Evolutionary conservation across 352 stramenopile genomes (phyloP), one percentile per base, ranked within the genome.

Genomic region (Globisporangium alternatum): DNA sequence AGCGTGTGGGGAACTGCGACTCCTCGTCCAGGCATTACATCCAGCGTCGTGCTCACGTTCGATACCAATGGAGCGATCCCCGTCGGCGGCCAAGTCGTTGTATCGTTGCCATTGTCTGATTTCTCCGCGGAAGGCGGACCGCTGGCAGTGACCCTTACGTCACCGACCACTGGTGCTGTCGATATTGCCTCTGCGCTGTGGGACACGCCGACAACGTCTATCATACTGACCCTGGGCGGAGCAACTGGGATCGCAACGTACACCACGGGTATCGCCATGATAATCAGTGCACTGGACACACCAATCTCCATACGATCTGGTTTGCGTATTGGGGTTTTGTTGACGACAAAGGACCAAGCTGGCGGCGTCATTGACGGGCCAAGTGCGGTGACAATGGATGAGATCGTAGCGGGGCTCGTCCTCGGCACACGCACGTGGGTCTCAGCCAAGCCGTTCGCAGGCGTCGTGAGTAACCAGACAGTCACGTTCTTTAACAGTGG

Each of bases 331-430:
- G 45, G 65, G 13, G 75, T 67, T 3, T 68, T 67, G 1, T 41
- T 88, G 15, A 74, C 72, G 21, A 90, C 78, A 12, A 77, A 74
- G 13, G 79, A 90, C 54, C 25, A 68, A 8, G 37, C 56, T 28
- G 74, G 72, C 4, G 53, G 76, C 28, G 2, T 72, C 8, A 89
- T 90, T n/a, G 81, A 90, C 54, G 80, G 80, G 0, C 77, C 80
- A 9, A 82, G 65, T 45, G 8, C 35, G 7, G 41, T 89, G n/a
- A 21, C 64, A 8, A 56, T 90, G 45, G 80, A 87, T 39, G 69
- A 58, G 2, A 83, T 89, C 35, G 65, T 58, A 0, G 43, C 78
- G 39, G 81, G 81, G 0, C 64, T 71, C 22, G 67, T 90, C 44
- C 47, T 82, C 8, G 78, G 80, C 1, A 80, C 68, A 59, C 78